Evolutionary conservation across 192 early-diverging fungal species (phyloP).

Genomic region (Phlyctochytrium bullatum): DNA sequence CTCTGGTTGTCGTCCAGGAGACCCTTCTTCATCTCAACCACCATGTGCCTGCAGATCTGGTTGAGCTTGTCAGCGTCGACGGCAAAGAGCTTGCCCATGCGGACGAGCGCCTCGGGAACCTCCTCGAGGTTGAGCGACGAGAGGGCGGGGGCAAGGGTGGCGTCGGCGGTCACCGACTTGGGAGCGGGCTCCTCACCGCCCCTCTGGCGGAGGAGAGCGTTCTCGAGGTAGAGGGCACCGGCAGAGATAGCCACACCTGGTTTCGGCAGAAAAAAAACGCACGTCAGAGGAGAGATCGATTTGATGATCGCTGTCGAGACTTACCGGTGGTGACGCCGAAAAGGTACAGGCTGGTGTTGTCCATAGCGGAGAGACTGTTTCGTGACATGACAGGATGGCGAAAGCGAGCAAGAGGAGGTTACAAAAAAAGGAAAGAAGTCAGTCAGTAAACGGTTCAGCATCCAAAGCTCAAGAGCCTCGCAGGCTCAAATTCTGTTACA

Average conservation of each 20-base stretch:
- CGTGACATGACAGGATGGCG: too few species aligned
- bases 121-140: not conserved
- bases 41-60: conserved; percentile 30
- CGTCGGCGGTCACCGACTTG: not conserved
- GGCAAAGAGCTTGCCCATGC: conserved; percentile 16
- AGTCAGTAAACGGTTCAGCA: too few species aligned
- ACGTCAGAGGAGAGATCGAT: not conserved
- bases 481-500: too few species aligned
- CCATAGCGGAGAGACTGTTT: not conserved
- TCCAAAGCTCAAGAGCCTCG: too few species aligned
- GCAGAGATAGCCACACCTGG: not conserved
- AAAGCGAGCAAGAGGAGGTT: too few species aligned
- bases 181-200: not conserved
- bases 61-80: conserved; percentile 20
- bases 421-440: too few species aligned
- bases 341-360: not conserved
- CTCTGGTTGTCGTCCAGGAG: conserved; percentile 26
- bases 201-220: not conserved
- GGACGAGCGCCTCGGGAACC: conserved; percentile 14
- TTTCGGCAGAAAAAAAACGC: too few species aligned
- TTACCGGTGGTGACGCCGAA: conserved; percentile 1
- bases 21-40: conserved; percentile 38
- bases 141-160: not conserved
- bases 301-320: not conserved
- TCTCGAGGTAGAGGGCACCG: conserved; percentile 1